phyloP scores from a whole-genome alignment of 2,329 filamentous ascomycete genomes.

The Colletotrichum theobromicola region DNA sequence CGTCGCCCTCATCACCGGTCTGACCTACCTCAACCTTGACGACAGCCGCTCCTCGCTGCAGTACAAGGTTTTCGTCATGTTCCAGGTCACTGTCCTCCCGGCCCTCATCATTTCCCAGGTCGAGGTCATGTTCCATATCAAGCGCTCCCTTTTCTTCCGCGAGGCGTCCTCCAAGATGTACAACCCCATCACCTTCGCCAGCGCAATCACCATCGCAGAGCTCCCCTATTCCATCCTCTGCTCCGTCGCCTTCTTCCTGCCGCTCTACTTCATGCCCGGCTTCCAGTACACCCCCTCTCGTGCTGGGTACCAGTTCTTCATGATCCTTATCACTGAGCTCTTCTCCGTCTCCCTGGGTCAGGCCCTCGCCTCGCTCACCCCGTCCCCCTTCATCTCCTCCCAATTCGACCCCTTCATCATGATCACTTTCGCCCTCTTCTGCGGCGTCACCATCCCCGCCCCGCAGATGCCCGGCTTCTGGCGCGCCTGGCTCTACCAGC shows the following conservation, averaged over 20 bases:
- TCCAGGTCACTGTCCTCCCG: constrained; percentile 86
- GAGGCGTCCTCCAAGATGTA: constrained; percentile 89
- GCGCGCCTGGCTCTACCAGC: constrained; percentile 80
- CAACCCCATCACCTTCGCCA: constrained; percentile 77
- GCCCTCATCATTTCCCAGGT: constrained; percentile 84
- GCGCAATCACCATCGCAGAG: constrained; percentile 81
- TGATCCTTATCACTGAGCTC: constrained; percentile 81
- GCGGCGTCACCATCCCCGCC: constrained; percentile 82
- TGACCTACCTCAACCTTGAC: constrained; percentile 81
- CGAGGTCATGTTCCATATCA: constrained; percentile 82
- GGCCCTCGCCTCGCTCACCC: constrained; percentile 77
- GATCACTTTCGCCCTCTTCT: constrained; percentile 85
- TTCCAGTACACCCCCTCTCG: constrained; percentile 67
- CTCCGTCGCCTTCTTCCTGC: constrained; percentile 80
- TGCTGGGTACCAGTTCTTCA: constrained; percentile 87
- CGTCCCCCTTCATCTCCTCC: constrained; percentile 78
- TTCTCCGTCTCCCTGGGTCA: constrained; percentile 85
- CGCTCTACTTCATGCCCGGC: constrained; percentile 84
- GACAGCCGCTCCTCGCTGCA: constrained; percentile 79
- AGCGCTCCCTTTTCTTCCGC: constrained; percentile 83
- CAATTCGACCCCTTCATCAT: constrained; percentile 84
- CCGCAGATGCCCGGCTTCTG: constrained; percentile 81
- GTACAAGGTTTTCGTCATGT: constrained; percentile 87
- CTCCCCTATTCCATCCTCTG: constrained; percentile 85
- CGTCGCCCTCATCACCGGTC: constrained; percentile 78